Evolutionary conservation across 768 basidiomycete species (phyloP), one percentile per base, ranked within the genome.

Genomic region (Tulasnella sp.): DNA sequence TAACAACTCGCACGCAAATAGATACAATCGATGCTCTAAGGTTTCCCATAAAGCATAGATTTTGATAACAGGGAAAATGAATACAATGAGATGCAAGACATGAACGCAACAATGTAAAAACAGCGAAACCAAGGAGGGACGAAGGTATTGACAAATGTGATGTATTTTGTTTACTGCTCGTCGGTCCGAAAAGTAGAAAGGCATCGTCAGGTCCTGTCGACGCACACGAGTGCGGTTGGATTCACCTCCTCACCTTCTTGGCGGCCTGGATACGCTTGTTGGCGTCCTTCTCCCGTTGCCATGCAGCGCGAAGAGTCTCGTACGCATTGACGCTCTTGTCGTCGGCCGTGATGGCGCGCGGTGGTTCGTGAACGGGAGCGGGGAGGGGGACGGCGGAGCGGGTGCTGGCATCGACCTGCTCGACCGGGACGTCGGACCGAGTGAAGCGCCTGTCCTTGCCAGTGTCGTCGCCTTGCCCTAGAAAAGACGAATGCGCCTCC

Each of bases 241-340:
- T 36, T 19, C 31, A 14, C n/a, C n/a, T 68, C 9, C 62, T 68
- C 16, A 68, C 76, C 76, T 77, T 77, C 62, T 71, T 77, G 34
- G 76, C 48, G 24, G 48, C 76, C 56, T 40, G 40, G 39, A 62
- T 44, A 34, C 76, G 46, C 76, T 71, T 77, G 52, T 98, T 98
- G 82, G 93, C 95, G 88, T 93, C 90, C 85, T 96, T 90, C 81
- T 92, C 89, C 84, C 91, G 88, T 82, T 95, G 93, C 82, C 96
- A 93, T 83, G 92, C 91, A 79, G 88, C 86, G 83, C 97, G 96
- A 84, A 98, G 94, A 82, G 96, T 90, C 86, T 89, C 89, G 92
- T 90, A 98, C 10, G 98, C 97, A 82, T 94, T 84, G 88, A 96
- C 93, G 81, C 92, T 90, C 85, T 92, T 94, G 87, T 99, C 98